Conservation (phyloP, 108 stramenopile genomes). For the Nitzschia palea region DNA sequence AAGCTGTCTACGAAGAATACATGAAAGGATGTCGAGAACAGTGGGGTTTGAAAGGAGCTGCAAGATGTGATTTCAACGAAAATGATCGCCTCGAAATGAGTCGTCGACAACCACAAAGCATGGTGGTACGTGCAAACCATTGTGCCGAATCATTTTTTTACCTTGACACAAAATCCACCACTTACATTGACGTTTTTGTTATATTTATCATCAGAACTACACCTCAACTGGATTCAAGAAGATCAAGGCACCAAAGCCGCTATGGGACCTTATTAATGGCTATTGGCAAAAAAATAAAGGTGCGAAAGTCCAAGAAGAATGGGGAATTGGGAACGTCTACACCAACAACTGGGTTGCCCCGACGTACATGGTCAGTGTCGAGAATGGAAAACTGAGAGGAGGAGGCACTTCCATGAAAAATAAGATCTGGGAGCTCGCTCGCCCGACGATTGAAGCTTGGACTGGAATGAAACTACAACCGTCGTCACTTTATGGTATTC, state of each 20-base stretch:
- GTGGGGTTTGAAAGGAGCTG: slow-evolving; percentile 40
- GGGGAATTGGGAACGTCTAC: slow-evolving; percentile 70
- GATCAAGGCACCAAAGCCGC: slow-evolving; percentile 51
- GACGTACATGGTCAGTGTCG: slow-evolving; percentile 80
- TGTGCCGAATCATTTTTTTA: neutral
- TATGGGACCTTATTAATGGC: slow-evolving; percentile 57
- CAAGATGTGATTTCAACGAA: slow-evolving; percentile 61
- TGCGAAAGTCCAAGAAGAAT: slow-evolving; percentile 16
- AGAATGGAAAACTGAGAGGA: slow-evolving; percentile 63
- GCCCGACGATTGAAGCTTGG: slow-evolving; percentile 88
- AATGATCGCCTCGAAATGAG: slow-evolving; percentile 72
- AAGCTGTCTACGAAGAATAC: slow-evolving; percentile 68
- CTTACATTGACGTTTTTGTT: no score
- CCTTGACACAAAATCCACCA: neutral
- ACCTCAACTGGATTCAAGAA: slow-evolving; percentile 78
- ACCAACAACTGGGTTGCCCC: slow-evolving; percentile 75
- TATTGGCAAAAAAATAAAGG: slow-evolving; percentile 67
- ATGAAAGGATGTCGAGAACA: slow-evolving; percentile 75
- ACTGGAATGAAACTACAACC: slow-evolving; percentile 84
- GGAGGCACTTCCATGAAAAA: slow-evolving; percentile 67
- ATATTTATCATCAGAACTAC: slow-evolving; percentile 43
- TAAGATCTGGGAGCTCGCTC: slow-evolving; percentile 76
- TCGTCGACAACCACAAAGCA: slow-evolving; percentile 69
- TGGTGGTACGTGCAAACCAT: slow-evolving; percentile 41
- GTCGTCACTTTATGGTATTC: slow-evolving; percentile 88